Evolutionary conservation across 2,329 filamentous ascomycete genomes (phyloP), one percentile per base, ranked within the genome.

Genomic region (Cladophialophora bantiana): DNA sequence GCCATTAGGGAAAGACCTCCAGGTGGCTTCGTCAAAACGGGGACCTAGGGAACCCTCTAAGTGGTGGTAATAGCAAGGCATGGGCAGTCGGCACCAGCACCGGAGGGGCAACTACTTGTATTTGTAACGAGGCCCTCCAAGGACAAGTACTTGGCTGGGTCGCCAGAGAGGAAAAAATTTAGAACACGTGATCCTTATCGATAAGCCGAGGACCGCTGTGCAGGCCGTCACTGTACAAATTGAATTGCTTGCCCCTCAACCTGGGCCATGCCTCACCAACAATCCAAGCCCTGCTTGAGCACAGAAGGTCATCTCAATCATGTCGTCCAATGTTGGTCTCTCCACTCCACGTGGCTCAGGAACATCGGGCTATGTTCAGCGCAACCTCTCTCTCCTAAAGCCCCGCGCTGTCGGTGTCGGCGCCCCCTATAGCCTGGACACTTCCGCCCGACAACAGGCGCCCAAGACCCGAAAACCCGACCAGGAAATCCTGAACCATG

Each of bases 251-350:
- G 26, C 26, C 26, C 26, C 26, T 26, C 26, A 26, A 26, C 26
- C 26, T 3, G 3, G 26, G 26, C 26, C 2, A 26, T 26, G 26
- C 26, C 26, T 26, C 3, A 26, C 26, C 26, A 2, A 26, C 26
- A 26, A 26, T 26, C 26, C 26, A 26, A 26, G 26, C 26, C 26
- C 26, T 26, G 26, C 26, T 26, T 26, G 26, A 40, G 9, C 36
- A n/a, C 40, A 42, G 15, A 38, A 31, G n/a, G 26, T 6, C 5
- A 20, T 18, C 38, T 45, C 31, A 12, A 54, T 53, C 20, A 98
- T 98, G 95, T 95, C 94, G 68, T 93, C 95, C 72, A 99, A 99
- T 82, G 95, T 99, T 76, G 96, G 95, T 65, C 92, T 99, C 74
- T 89, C 90, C 65, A 99, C 95, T 4, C 95, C 95, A 2, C 90